These are phyloP conservation scores for Mesostigma viride DNA, from an alignment of 139 green algal genomes.

Conservation along the genomic window DNA sequence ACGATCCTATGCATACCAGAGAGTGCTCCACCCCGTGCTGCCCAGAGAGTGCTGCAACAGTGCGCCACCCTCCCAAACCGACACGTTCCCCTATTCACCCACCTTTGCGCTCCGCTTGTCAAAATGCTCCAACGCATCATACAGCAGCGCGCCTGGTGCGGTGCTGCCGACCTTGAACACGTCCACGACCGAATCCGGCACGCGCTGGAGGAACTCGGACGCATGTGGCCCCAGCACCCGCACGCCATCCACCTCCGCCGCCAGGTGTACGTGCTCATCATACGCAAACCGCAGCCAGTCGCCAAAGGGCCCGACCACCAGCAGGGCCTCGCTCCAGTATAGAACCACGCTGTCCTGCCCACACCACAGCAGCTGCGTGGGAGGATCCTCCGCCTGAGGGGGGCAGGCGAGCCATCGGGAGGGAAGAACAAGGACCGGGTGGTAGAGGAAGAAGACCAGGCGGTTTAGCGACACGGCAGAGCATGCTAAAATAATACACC, in stretches of 20 bases:
- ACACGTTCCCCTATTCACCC: too few species aligned
- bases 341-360: conserved; percentile 65
- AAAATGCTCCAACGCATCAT: conserved; percentile 65
- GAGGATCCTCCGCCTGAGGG: too few species aligned
- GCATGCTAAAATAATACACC: too few species aligned
- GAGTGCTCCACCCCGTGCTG: too few species aligned
- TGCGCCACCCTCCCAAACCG: too few species aligned
- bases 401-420: too few species aligned
- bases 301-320: conserved; percentile 57
- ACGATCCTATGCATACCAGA: too few species aligned
- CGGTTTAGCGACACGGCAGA: too few species aligned
- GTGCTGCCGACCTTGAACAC: conserved; percentile 30
- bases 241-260: conserved; percentile 58
- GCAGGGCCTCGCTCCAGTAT: conserved; percentile 54
- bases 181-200: conserved; percentile 23
- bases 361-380: conserved; percentile 65
- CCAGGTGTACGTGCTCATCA: conserved; percentile 30
- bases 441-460: too few species aligned
- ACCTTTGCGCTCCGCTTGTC: conserved; percentile 40
- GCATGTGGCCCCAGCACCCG: conserved; percentile 41
- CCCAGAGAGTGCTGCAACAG: too few species aligned
- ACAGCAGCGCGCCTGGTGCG: conserved; percentile 45
- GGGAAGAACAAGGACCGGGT: too few species aligned
- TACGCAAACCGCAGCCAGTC: conserved; percentile 41
- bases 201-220: conserved; percentile 29